Evolutionary conservation across 345 rosid species (phyloP).

Genomic region (Adansonia digitata): DNA sequence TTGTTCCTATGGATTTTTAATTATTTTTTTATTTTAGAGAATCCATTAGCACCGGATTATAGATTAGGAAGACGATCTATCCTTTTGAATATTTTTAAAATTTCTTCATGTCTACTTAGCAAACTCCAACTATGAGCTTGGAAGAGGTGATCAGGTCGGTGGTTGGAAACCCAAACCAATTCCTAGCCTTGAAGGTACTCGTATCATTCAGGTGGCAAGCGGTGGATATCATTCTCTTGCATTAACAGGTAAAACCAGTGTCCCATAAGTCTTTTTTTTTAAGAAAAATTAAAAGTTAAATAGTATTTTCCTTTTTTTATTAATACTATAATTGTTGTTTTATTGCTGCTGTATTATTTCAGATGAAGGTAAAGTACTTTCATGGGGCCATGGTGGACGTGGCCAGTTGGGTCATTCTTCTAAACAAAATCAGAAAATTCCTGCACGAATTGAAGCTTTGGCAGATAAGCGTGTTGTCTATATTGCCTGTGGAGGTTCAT

Average conservation of each 20-base stretch:
- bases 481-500: conserved; percentile 82
- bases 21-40: neutral
- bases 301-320: neutral
- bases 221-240: conserved; percentile 97
- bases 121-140: conserved; percentile 89
- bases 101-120: conserved; percentile 32
- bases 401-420: conserved; percentile 85
- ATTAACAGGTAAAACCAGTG: conserved; percentile 52
- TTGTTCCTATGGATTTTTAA: neutral
- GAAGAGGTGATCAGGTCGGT: conserved; percentile 75
- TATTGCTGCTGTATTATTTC: conserved; percentile 22
- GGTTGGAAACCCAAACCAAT: conserved; percentile 83
- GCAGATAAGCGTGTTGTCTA: conserved; percentile 49
- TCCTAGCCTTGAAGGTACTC: conserved; percentile 53
- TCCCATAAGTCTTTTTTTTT: neutral
- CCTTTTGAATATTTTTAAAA: neutral
- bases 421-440: conserved; percentile 45
- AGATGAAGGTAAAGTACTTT: conserved; percentile 82
- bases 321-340: neutral
- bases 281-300: no score
- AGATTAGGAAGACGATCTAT: neutral
- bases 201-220: conserved; percentile 61
- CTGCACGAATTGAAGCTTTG: conserved; percentile 56
- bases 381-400: conserved; percentile 96
- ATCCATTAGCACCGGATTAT: neutral